These are phyloP conservation scores for Globisporangium nagaii DNA, from an alignment of 352 stramenopile genomes.

Conservation along the genomic window DNA sequence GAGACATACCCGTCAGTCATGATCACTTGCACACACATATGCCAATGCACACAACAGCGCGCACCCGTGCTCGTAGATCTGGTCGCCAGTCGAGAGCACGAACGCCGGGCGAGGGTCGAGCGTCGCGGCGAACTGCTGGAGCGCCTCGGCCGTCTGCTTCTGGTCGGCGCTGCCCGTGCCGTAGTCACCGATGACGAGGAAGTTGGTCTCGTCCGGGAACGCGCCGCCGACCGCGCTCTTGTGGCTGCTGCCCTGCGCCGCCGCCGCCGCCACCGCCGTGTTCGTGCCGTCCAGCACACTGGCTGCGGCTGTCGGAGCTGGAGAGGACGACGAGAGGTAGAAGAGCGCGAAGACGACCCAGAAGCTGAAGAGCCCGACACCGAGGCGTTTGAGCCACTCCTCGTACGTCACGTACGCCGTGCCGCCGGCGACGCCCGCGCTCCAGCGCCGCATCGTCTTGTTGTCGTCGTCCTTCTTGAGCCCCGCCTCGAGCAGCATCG, in stretches of 20 bases:
- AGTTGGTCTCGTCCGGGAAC: constrained; percentile 62
- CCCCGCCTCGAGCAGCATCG: constrained; percentile 58
- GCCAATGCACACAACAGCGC: neutral
- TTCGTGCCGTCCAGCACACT: neutral
- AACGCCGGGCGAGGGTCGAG: constrained; percentile 66
- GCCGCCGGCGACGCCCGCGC: constrained; percentile 10
- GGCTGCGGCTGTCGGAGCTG: neutral
- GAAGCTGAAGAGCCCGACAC: constrained; percentile 36
- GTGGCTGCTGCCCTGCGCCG: neutral
- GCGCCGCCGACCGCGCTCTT: constrained; percentile 24
- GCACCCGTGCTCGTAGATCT: constrained; percentile 84
- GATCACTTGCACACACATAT: neutral
- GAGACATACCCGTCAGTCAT: neutral
- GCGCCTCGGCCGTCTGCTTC: constrained; percentile 46
- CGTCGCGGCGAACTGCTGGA: constrained; percentile 48
- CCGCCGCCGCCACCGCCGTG: neutral
- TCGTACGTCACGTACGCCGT: constrained; percentile 38
- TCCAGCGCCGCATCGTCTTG: constrained; percentile 28
- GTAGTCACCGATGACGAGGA: constrained; percentile 80
- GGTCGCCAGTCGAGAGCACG: constrained; percentile 77
- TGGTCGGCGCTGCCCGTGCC: constrained; percentile 65
- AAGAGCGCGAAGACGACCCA: constrained; percentile 62
- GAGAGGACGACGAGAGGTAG: constrained; percentile 15
- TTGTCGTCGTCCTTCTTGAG: constrained; percentile 51
- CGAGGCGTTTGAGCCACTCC: constrained; percentile 55